These are phyloP conservation scores for Austroboletus niveus DNA, from an alignment of 1,284 basidiomycete genomes.

Conservation along the genomic window DNA sequence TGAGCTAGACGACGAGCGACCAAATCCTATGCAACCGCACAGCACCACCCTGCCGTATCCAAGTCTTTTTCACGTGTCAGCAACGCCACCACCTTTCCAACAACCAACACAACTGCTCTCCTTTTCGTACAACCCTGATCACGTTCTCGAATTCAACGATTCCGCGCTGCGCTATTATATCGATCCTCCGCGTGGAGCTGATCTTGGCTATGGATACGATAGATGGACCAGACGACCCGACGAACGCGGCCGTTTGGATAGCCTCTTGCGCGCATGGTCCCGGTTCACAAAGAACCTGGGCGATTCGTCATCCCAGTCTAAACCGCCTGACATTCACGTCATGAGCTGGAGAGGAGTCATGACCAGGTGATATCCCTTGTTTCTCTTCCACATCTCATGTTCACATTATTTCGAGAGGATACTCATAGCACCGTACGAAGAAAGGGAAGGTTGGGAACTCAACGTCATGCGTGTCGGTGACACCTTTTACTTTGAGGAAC, in stretches of 20 bases:
- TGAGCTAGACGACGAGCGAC: slow-evolving; percentile 9
- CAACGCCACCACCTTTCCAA: slow-evolving; percentile 50
- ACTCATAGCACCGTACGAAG: slow-evolving; percentile 78
- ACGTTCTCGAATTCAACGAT: slow-evolving; percentile 60
- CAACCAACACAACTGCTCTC: slow-evolving; percentile 61
- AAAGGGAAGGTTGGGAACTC: slow-evolving; percentile 79
- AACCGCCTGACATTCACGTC: slow-evolving; percentile 49
- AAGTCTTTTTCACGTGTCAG: slow-evolving; percentile 20
- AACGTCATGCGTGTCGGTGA: slow-evolving; percentile 81
- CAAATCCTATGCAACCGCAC: slow-evolving; percentile 3
- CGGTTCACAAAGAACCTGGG: slow-evolving; percentile 38
- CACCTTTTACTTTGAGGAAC: slow-evolving; percentile 84
- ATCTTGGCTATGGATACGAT: slow-evolving; percentile 66
- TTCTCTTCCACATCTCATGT: slow-evolving; percentile 9
- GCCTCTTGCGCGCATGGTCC: slow-evolving; percentile 56
- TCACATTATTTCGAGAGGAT: slow-evolving; percentile 47
- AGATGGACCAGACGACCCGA: slow-evolving; percentile 69
- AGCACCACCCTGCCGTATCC: slow-evolving; percentile 29
- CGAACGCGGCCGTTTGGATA: slow-evolving; percentile 60
- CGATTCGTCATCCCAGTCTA: slow-evolving; percentile 24
- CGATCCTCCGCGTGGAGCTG: slow-evolving; percentile 58
- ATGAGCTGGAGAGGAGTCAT: slow-evolving; percentile 90
- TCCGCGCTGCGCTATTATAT: slow-evolving; percentile 68
- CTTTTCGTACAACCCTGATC: slow-evolving; percentile 59
- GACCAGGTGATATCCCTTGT: slow-evolving; percentile 70